Evolutionary conservation across 495 filamentous ascomycete species (phyloP).

Genomic region (Collariella sp.): DNA sequence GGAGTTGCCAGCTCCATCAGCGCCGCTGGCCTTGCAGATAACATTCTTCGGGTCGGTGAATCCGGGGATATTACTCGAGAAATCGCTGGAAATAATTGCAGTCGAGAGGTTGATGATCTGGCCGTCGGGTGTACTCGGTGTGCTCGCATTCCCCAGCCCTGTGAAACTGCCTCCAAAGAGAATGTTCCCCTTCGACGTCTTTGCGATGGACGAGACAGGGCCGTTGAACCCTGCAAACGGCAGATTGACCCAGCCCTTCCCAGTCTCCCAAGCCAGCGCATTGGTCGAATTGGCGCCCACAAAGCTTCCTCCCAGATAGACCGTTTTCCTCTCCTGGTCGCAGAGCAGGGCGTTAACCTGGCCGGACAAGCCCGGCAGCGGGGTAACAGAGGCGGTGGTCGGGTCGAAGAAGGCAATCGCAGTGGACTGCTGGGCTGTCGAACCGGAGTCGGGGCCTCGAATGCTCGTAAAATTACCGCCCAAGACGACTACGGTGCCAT

Average conservation of each 20-base stretch:
- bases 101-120: conserved; percentile 80
- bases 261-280: conserved; percentile 72
- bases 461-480: conserved; percentile 97
- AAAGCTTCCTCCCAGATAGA: conserved; percentile 88
- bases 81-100: conserved; percentile 60
- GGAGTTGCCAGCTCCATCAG: conserved; percentile 59
- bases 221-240: conserved; percentile 93
- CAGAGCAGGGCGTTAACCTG: conserved; percentile 74
- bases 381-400: conserved; percentile 53
- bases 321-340: conserved; percentile 69
- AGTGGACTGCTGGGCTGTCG: conserved; percentile 49
- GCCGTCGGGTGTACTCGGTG: conserved; percentile 46
- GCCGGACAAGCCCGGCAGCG: conserved; percentile 70
- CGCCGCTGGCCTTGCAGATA: conserved; percentile 63
- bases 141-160: conserved; percentile 73
- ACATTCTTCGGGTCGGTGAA: conserved; percentile 77
- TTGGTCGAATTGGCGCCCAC: conserved; percentile 72
- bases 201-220: conserved; percentile 77
- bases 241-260: conserved; percentile 70
- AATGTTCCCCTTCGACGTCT: conserved; percentile 69
- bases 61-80: conserved; percentile 50
- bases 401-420: conserved; percentile 77
- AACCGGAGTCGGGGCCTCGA: conserved; percentile 36
- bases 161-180: conserved; percentile 91
- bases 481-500: conserved; percentile 66